These are phyloP conservation scores for Pseudogymnoascus sp. DNA, from an alignment of 2,329 filamentous ascomycete species.

Conservation along the genomic window DNA sequence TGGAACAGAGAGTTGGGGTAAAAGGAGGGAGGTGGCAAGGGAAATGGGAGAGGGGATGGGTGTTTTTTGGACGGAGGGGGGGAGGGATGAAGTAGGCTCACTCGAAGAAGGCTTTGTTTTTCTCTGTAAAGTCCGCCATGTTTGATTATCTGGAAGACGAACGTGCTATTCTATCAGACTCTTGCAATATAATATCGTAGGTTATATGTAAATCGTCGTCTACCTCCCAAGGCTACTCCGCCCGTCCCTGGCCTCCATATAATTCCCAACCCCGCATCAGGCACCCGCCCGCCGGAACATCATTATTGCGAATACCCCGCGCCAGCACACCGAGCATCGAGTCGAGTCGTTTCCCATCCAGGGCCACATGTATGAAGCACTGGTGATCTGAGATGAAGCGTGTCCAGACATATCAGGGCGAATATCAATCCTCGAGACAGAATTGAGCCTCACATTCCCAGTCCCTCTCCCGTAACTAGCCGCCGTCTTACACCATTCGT, in stretches of 20 bases:
- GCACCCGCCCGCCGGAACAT: not conserved
- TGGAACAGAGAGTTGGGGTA: too few relatives aligned
- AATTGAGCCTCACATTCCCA: not conserved
- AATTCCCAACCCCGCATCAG: not conserved
- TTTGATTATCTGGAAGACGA: not conserved
- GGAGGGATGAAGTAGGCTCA: constrained; percentile 22
- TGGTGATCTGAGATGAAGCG: not conserved
- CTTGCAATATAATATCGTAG: not conserved
- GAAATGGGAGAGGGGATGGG: too few relatives aligned
- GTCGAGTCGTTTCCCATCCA: not conserved
- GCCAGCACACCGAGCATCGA: not conserved
- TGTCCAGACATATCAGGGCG: not conserved
- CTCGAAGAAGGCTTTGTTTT: constrained; percentile 35
- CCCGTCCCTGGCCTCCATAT: not conserved
- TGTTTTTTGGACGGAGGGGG: not conserved
- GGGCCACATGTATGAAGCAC: not conserved
- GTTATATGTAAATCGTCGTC: not conserved
- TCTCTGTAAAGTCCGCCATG: constrained; percentile 28
- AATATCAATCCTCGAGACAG: not conserved
- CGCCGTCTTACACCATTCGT: not conserved
- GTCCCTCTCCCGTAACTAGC: not conserved
- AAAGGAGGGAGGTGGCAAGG: too few relatives aligned
- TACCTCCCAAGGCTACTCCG: not conserved
- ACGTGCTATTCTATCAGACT: not conserved
- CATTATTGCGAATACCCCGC: not conserved